Percentiles rank a stretch among this genome's conserved stretches.
Evolutionary conservation across 768 basidiomycete species (phyloP).

Genomic region (Coprinopsis cinerea): DNA sequence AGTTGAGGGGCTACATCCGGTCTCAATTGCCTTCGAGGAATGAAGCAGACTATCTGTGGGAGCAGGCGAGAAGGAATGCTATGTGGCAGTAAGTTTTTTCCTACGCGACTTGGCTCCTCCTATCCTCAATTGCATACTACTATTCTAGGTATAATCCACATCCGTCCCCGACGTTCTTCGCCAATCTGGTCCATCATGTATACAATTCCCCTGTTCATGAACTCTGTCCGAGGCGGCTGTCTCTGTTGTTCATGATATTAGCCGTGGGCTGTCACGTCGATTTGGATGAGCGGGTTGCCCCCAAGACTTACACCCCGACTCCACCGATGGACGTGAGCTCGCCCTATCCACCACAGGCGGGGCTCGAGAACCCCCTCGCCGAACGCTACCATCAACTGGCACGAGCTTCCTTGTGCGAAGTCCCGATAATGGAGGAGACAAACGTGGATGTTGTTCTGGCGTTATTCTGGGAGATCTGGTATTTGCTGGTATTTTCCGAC

Average conservation of each 20-base stretch:
- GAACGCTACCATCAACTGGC: conserved; percentile 48
- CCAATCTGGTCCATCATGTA: conserved; percentile 59
- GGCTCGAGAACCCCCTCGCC: conserved; percentile 25
- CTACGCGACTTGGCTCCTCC: conserved; percentile 23
- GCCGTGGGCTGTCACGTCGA: conserved; percentile 67
- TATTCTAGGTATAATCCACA: conserved; percentile 54
- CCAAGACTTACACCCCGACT: not conserved
- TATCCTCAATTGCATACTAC: conserved; percentile 3
- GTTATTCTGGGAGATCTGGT: conserved; percentile 63
- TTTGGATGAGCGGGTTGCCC: conserved; percentile 8
- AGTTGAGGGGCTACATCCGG: conserved; percentile 51
- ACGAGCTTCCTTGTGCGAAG: conserved; percentile 54
- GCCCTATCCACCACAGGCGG: not conserved
- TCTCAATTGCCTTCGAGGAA: conserved; percentile 47
- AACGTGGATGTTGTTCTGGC: conserved; percentile 55
- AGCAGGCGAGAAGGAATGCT: conserved; percentile 56
- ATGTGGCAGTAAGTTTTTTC: conserved; percentile 45
- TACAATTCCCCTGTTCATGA: conserved; percentile 48
- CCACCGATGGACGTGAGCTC: not conserved
- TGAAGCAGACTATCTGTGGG: conserved; percentile 58
- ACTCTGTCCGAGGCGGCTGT: conserved; percentile 56
- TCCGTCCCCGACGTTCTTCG: conserved; percentile 57
- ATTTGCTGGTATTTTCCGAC: conserved; percentile 63
- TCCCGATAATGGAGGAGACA: conserved; percentile 63
- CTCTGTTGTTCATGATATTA: conserved; percentile 63